Evolutionary conservation across 106 monocot genomes (phyloP), one percentile per base, ranked within the genome.

Genomic region (Amphibolis antarctica): DNA sequence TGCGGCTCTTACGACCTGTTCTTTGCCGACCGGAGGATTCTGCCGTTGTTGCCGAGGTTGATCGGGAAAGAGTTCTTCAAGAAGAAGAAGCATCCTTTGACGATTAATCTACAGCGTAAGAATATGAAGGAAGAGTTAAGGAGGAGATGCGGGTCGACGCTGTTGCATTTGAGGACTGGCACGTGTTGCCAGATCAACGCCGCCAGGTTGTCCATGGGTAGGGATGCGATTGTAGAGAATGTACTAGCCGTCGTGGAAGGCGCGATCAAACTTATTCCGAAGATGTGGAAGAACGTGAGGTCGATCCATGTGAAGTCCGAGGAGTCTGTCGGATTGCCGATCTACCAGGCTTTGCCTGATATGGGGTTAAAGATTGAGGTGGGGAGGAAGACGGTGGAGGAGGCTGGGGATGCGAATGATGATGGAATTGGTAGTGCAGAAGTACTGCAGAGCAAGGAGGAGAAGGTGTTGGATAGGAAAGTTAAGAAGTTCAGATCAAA

Each of bases 21-120:
- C 55, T 18, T 75, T 55, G 75, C 69, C 46, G 75, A 75, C 67
- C 68, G 68, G 20, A 36, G 69, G 17, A 53, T 75, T n/a, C 44
- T 75, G 0, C 69, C 52, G 0, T 48, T 75, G 10, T 68, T 75
- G 12, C 75, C 75, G 6, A 58, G 75, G 30, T 43, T 69, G 1
- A 50, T 75, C 9, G 75, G 75, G 19, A 75, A 75, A 46, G 22
- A 42, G 19, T 75, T 75, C 63, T 75, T 75, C 28, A 75, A 69
- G 46, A 69, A 63, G 69, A 75, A 75, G 75, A 75, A 69, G 63
- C 68, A 63, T 13, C 75, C 75, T 1, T 31, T 75, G 17, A 53
- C 68, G 7, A 22, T 75, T 10, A 63, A 68, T 31, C 17, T 75
- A 9, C 54, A 53, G 9, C 23, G 43, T 13, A 69, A 69, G 62